These are phyloP conservation scores for Suillus subalutaceus DNA, from an alignment of 768 basidiomycete genomes.

Conservation along the genomic window DNA sequence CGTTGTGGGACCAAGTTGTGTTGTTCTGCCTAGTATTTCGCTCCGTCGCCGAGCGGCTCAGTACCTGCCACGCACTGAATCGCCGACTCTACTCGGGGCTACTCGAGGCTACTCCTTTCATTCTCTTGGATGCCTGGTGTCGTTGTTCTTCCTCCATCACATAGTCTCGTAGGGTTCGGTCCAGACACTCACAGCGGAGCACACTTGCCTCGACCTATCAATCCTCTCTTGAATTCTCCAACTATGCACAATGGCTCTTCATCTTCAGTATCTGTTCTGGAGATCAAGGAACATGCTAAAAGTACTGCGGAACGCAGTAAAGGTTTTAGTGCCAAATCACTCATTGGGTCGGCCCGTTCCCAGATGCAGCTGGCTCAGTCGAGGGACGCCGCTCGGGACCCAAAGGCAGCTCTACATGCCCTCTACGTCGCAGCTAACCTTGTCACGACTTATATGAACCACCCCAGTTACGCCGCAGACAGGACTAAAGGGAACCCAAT, in stretches of 20 bases:
- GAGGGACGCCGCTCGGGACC: constrained; percentile 58
- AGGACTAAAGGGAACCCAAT: constrained; percentile 55
- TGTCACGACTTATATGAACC: constrained; percentile 59
- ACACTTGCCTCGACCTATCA: constrained; percentile 14
- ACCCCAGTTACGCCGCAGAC: constrained; percentile 56
- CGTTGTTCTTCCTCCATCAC: constrained; percentile 38
- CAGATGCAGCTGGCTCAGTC: constrained; percentile 57
- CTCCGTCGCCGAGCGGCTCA: constrained; percentile 5
- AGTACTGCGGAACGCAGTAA: constrained; percentile 52
- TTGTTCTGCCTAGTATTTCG: constrained; percentile 15
- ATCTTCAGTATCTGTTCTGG: constrained; percentile 37
- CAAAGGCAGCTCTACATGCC: constrained; percentile 60
- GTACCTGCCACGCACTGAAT: constrained; percentile 10
- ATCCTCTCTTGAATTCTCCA: constrained; percentile 14
- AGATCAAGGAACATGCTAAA: constrained; percentile 52
- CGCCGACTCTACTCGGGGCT: constrained; percentile 2
- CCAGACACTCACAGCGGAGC: constrained; percentile 28
- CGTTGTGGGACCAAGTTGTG: not conserved
- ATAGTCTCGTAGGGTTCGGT: constrained; percentile 32
- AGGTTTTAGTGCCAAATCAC: constrained; percentile 59
- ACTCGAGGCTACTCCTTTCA: constrained; percentile 6
- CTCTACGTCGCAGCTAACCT: constrained; percentile 66
- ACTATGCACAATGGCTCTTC: constrained; percentile 45
- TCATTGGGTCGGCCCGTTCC: constrained; percentile 64
- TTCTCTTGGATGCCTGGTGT: constrained; percentile 44